Percentiles rank a stretch among this genome's conserved stretches.
Conservation (phyloP, 208 protist genomes). For the Wallacemonas rigidus region DNA sequence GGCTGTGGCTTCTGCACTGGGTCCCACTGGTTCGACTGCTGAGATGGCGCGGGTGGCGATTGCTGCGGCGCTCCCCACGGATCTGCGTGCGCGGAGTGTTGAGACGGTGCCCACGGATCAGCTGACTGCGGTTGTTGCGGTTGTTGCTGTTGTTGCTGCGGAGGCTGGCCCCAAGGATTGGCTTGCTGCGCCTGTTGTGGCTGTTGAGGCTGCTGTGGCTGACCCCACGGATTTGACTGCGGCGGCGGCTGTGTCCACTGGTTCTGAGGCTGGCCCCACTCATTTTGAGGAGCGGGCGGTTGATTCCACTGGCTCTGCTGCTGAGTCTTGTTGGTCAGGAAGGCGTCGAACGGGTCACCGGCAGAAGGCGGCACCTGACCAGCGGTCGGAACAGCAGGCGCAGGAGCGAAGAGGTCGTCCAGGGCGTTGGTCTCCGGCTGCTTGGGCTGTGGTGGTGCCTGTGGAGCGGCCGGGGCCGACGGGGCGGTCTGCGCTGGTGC, state of each 20-base stretch:
- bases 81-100: no score
- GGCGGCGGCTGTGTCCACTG: constrained; percentile 22
- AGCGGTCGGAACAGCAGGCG: constrained; percentile 18
- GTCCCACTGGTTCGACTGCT: constrained; percentile 6
- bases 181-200: constrained; percentile 19
- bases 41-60: not conserved
- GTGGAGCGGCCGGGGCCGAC: constrained; percentile 14
- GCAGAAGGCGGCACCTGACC: constrained; percentile 19
- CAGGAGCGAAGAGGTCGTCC: constrained; percentile 77
- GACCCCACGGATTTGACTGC: constrained; percentile 3
- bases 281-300: not conserved
- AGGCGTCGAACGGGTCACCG: constrained; percentile 64
- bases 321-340: constrained; percentile 37
- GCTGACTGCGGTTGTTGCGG: not conserved
- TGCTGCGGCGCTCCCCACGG: no score
- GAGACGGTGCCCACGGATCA: not conserved
- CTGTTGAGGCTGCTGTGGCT: constrained; percentile 16
- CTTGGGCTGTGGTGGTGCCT: constrained; percentile 27
- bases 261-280: constrained; percentile 11
- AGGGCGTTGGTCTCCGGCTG: constrained; percentile 40
- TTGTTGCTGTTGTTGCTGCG: constrained; percentile 15
- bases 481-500: constrained; percentile 5
- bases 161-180: constrained; percentile 26
- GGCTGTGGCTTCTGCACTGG: constrained; percentile 16
- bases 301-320: constrained; percentile 23